These are phyloP conservation scores for Chimonanthus salicifolius DNA, from an alignment of 164 flowering plant species.

Conservation along the genomic window DNA sequence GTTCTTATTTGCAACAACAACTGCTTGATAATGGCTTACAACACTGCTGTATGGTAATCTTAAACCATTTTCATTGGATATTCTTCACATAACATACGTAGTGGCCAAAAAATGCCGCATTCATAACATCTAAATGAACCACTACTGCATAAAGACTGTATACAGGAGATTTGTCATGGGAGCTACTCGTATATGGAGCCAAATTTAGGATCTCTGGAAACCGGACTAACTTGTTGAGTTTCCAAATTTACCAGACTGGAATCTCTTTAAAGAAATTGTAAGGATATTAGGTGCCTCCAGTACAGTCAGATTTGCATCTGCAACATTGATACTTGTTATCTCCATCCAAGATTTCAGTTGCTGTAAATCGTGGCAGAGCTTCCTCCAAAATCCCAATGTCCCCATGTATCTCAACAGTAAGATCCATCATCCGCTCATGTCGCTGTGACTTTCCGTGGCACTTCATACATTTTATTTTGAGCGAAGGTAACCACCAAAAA, in stretches of 20 bases:
- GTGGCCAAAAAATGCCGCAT: constrained; percentile 95
- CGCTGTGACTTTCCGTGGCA: constrained; percentile 71
- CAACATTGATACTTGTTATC: constrained; percentile 83
- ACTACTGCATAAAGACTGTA: constrained; percentile 86
- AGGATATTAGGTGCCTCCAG: constrained; percentile 92
- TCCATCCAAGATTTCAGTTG: constrained; percentile 78
- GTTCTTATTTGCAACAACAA: no score
- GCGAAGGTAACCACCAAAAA: constrained; percentile 91
- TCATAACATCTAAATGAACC: constrained; percentile 86
- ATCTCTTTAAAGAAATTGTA: constrained; percentile 85
- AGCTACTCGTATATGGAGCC: constrained; percentile 77
- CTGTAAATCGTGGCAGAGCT: constrained; percentile 66
- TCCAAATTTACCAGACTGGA: constrained; percentile 95
- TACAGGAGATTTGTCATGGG: constrained; percentile 61
- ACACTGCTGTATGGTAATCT: constrained; percentile 18
- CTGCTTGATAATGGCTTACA: no score
- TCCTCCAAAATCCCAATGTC: constrained; percentile 75
- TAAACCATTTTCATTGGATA: constrained; percentile 75
- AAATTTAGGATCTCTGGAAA: constrained; percentile 75
- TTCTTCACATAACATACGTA: constrained; percentile 82
- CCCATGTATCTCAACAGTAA: constrained; percentile 87
- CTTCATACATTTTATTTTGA: constrained; percentile 84
- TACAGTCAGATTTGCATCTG: constrained; percentile 89
- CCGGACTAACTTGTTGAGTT: constrained; percentile 70
- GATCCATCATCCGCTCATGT: constrained; percentile 89